A percentile compares a stretch with the other conserved stretches of the same genome.
Conservation (phyloP, 805 yeast genomes). For the Suhomyces sp. region DNA sequence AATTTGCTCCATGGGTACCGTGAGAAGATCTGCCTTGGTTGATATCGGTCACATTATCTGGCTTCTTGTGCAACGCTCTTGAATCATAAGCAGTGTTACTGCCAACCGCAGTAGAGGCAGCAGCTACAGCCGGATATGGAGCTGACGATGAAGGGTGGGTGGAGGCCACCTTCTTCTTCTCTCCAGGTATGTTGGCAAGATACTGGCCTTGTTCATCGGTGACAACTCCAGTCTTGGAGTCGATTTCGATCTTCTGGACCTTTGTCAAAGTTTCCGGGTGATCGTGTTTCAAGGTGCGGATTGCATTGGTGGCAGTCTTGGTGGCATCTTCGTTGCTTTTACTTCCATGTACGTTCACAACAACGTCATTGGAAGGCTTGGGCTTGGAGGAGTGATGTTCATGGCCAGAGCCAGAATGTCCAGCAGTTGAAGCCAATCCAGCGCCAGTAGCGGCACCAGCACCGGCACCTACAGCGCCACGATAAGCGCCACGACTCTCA, state of each 20-base stretch:
- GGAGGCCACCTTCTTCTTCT: neutral
- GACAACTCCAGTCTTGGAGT: slow-evolving; percentile 28
- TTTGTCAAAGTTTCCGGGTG: slow-evolving; percentile 18
- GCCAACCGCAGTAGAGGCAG: neutral
- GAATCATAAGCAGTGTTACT: neutral
- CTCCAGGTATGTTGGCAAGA: neutral
- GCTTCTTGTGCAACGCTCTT: neutral
- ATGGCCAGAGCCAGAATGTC: neutral
- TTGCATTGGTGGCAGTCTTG: slow-evolving; percentile 25
- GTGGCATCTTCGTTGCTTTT: slow-evolving; percentile 24
- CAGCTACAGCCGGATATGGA: neutral
- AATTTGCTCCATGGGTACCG: neutral
- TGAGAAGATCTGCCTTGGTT: neutral
- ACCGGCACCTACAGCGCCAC: neutral
- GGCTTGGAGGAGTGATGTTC: neutral
- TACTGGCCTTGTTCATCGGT: slow-evolving; percentile 1
- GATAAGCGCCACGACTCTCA: no score
- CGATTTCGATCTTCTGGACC: slow-evolving; percentile 25
- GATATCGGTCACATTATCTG: neutral
- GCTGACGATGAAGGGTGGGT: neutral
- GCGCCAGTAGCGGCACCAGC: neutral
- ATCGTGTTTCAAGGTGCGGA: slow-evolving; percentile 17
- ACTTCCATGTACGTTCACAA: slow-evolving; percentile 31
- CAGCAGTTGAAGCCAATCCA: neutral
- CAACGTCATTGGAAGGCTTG: slow-evolving; percentile 14